A percentile compares a stretch with the other conserved stretches of the same genome.
Conservation (phyloP, 768 basidiomycete genomes). For the Cystoderma amianthinum region DNA sequence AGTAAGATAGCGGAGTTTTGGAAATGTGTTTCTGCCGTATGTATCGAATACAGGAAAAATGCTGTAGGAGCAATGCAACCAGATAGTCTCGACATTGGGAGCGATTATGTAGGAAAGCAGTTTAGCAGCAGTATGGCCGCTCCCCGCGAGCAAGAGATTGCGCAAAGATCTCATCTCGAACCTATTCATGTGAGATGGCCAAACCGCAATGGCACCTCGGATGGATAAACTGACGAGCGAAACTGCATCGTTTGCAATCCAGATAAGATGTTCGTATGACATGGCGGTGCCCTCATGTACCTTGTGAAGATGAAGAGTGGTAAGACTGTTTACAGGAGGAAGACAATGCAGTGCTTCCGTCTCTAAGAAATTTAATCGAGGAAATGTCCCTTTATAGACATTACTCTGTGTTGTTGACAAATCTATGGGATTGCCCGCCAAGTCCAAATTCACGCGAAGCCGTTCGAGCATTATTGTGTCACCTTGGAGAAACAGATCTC, state of each 20-base stretch:
- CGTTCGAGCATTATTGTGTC: constrained; percentile 18
- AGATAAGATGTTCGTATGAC: constrained; percentile 10
- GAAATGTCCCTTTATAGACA: constrained; percentile 12
- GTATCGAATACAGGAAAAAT: constrained; percentile 13
- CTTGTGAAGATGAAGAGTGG: constrained; percentile 21
- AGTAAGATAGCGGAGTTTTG: constrained; percentile 25
- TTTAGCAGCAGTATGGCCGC: constrained; percentile 14
- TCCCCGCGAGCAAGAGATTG: constrained; percentile 19
- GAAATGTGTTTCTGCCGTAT: constrained; percentile 16
- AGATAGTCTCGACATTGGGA: constrained; percentile 25
- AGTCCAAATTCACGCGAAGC: constrained; percentile 8
- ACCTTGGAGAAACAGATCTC: constrained; percentile 9
- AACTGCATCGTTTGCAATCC: constrained; percentile 12
- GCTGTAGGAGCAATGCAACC: constrained; percentile 21
- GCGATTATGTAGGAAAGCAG: constrained; percentile 20
- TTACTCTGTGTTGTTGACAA: neutral
- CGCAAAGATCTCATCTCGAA: constrained; percentile 16
- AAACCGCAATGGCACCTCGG: constrained; percentile 14
- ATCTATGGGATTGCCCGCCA: neutral
- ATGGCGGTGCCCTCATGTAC: constrained; percentile 5
- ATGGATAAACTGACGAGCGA: constrained; percentile 21
- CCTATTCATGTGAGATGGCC: constrained; percentile 11
- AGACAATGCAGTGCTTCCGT: constrained; percentile 17
- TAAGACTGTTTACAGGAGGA: constrained; percentile 20
- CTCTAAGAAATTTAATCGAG: constrained; percentile 16